A percentile compares a stretch with the other conserved stretches of the same genome.
These are phyloP conservation scores for Trichophaea hybrida DNA, from an alignment of 2,329 filamentous ascomycete species.

Conservation along the genomic window DNA sequence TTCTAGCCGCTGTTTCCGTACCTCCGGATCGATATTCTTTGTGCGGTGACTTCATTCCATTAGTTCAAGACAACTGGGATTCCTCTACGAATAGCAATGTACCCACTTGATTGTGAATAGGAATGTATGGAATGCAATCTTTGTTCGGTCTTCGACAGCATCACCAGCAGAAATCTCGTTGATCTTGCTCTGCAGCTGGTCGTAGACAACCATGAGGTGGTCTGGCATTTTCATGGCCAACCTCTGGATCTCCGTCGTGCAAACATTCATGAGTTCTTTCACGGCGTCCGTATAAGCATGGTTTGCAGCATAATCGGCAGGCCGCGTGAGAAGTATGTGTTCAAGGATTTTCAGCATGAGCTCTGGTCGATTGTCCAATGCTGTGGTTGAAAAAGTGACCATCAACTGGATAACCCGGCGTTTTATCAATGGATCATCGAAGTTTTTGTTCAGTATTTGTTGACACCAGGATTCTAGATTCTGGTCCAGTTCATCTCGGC, in stretches of 20 bases:
- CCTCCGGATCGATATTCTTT: constrained; percentile 53
- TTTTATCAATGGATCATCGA: constrained; percentile 71
- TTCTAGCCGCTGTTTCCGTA: constrained; percentile 56
- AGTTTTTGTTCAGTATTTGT: constrained; percentile 39
- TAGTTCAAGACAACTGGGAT: background rate
- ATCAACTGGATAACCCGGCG: constrained; percentile 69
- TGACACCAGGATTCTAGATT: constrained; percentile 24
- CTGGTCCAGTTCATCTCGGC: constrained; percentile 20
- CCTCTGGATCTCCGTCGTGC: constrained; percentile 74
- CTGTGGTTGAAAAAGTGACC: constrained; percentile 70
- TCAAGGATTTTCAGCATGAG: constrained; percentile 86
- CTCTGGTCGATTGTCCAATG: constrained; percentile 57
- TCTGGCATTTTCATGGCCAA: constrained; percentile 84
- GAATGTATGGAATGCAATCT: constrained; percentile 76
- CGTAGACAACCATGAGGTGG: constrained; percentile 74
- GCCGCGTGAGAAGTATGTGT: constrained; percentile 72
- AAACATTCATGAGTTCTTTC: constrained; percentile 71
- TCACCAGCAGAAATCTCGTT: constrained; percentile 63
- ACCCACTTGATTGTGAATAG: constrained; percentile 77
- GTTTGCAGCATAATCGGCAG: constrained; percentile 56
- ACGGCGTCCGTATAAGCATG: constrained; percentile 72
- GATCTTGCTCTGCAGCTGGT: constrained; percentile 69
- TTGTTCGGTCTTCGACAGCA: constrained; percentile 63
- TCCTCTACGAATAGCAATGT: constrained; percentile 9
- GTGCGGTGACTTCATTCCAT: constrained; percentile 53